These are phyloP conservation scores for Neofusicoccum kwambonambiense DNA, from an alignment of 2,329 filamentous ascomycete genomes.

Conservation along the genomic window DNA sequence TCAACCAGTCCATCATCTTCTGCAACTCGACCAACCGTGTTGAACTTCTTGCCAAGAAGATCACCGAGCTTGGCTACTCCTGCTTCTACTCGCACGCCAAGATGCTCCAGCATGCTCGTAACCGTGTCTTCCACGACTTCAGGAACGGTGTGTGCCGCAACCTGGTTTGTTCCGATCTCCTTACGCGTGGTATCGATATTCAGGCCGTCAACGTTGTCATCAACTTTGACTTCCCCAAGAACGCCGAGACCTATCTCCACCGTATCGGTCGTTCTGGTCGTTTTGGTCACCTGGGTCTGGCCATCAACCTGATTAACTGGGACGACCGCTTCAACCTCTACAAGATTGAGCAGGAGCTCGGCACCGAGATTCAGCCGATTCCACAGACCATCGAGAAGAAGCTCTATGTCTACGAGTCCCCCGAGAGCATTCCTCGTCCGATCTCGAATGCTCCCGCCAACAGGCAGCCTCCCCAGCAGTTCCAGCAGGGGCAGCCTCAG, in stretches of 20 bases:
- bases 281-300: constrained; percentile 93
- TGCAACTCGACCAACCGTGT: constrained; percentile 99
- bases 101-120: constrained; percentile 95
- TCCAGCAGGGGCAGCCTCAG: constrained; percentile 20
- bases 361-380: constrained; percentile 97
- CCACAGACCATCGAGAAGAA: constrained; percentile 94
- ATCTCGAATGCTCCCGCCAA: constrained; percentile 54
- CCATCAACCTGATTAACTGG: constrained; percentile 99
- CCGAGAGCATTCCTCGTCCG: constrained; percentile 89
- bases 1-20: constrained; percentile 99
- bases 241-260: constrained; percentile 97
- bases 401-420: constrained; percentile 96
- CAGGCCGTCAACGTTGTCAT: constrained; percentile 99
- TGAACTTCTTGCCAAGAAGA: constrained; percentile 96
- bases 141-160: constrained; percentile 97
- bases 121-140: constrained; percentile 99
- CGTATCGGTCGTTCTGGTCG: constrained; percentile 96
- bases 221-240: constrained; percentile 99
- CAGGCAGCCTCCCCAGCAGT: constrained; percentile 20
- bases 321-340: constrained; percentile 98
- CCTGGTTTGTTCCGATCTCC: constrained; percentile 92
- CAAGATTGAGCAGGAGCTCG: constrained; percentile 95
- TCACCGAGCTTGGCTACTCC: constrained; percentile 97
- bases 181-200: constrained; percentile 98
- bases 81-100: constrained; percentile 99